A percentile compares a stretch with the other conserved stretches of the same genome.
Evolutionary conservation across 1,139 yeast species (phyloP).

Genomic region (Yamadazyma triangularis): DNA sequence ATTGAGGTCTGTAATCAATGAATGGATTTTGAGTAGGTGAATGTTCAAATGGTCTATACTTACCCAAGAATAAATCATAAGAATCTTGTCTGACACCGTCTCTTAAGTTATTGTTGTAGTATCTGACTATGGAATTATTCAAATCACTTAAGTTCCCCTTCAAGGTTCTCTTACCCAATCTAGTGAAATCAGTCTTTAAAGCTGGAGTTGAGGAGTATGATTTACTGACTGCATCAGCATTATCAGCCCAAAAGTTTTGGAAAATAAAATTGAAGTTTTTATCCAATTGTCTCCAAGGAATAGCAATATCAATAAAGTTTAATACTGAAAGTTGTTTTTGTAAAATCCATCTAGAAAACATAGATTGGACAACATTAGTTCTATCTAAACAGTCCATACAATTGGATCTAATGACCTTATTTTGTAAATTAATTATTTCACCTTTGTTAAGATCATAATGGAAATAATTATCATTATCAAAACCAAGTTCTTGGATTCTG

Average conservation of each 20-base stretch:
- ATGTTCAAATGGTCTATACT: constrained; percentile 60
- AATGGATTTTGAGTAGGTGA: constrained; percentile 62
- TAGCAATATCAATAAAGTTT: constrained; percentile 28
- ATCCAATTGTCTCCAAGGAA: constrained; percentile 56
- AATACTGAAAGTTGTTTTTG: constrained; percentile 64
- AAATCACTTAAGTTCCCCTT: constrained; percentile 81
- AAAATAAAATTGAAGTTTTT: constrained; percentile 60
- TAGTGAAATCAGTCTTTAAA: constrained; percentile 90
- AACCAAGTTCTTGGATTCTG: constrained; percentile 58
- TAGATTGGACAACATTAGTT: constrained; percentile 94
- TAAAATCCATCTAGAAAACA: constrained; percentile 81
- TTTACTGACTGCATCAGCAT: constrained; percentile 89
- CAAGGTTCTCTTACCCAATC: constrained; percentile 87
- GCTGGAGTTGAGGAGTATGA: constrained; percentile 98
- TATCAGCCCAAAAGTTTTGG: constrained; percentile 95
- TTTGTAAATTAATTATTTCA: constrained; percentile 44
- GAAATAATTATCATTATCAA: constrained; percentile 62
- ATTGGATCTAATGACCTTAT: constrained; percentile 83
- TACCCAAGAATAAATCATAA: constrained; percentile 82
- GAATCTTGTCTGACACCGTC: constrained; percentile 97
- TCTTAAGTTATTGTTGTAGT: constrained; percentile 74
- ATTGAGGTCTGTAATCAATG: constrained; percentile 69
- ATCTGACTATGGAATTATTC: constrained; percentile 78
- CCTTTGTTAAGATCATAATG: constrained; percentile 41
- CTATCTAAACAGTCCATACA: constrained; percentile 99